These are phyloP conservation scores for Articulospora tetracladia DNA, from an alignment of 495 filamentous ascomycete genomes.

Conservation along the genomic window DNA sequence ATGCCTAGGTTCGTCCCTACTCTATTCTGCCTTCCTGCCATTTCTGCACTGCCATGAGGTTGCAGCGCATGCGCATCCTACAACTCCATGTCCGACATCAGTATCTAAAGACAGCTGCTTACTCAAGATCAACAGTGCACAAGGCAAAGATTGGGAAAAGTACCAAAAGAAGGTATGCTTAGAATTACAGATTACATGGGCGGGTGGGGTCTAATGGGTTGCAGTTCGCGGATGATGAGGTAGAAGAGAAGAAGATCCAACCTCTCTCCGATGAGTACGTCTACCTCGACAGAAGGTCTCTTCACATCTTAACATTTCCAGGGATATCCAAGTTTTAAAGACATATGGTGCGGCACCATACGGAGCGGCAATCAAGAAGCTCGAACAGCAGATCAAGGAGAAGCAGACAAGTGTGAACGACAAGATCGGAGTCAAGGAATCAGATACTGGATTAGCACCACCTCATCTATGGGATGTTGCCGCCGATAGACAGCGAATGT, in stretches of 20 bases:
- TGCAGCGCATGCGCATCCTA: background rate
- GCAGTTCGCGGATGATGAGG: conserved; percentile 84
- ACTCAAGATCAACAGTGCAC: conserved; percentile 57
- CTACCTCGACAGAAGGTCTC: background rate
- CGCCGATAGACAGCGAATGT: conserved; percentile 96
- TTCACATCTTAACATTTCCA: conserved; percentile 32
- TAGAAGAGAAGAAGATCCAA: conserved; percentile 98
- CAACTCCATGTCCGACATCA: background rate
- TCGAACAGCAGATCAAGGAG: conserved; percentile 98
- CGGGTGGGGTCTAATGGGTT: background rate
- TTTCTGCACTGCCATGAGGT: background rate
- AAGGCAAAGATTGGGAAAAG: conserved; percentile 94
- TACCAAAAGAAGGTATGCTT: conserved; percentile 69
- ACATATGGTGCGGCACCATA: conserved; percentile 98
- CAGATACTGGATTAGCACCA: conserved; percentile 95
- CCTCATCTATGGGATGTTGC: conserved; percentile 99
- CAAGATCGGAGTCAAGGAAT: conserved; percentile 92
- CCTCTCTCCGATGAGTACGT: conserved; percentile 92
- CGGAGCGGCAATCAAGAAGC: conserved; percentile 83
- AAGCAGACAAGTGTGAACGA: conserved; percentile 95
- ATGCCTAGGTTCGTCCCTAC: conserved; percentile 8
- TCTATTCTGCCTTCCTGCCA: background rate
- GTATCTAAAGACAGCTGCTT: background rate
- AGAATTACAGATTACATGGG: background rate
- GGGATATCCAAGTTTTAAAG: conserved; percentile 98